These are phyloP conservation scores for Sarocladiaceae sp. DNA, from an alignment of 2,329 filamentous ascomycete genomes.

Conservation along the genomic window DNA sequence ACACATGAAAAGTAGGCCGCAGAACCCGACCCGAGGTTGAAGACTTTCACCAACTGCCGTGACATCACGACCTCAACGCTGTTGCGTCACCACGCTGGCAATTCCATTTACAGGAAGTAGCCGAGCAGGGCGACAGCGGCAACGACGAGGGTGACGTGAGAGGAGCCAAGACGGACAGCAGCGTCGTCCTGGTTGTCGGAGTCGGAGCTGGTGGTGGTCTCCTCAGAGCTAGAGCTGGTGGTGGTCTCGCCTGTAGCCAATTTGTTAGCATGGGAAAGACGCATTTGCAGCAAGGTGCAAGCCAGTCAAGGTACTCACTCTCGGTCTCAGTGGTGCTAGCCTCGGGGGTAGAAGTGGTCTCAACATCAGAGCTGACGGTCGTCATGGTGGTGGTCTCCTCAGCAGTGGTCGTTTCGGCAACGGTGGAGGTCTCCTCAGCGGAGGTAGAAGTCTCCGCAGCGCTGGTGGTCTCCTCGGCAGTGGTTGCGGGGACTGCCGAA, in stretches of 20 bases:
- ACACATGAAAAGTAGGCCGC: conserved; percentile 8
- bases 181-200: conserved; percentile 16
- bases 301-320: neutral
- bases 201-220: neutral
- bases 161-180: conserved; percentile 26
- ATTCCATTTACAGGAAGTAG: conserved; percentile 23
- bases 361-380: conserved; percentile 11
- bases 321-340: conserved; percentile 9
- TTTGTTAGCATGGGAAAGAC: too few species aligned
- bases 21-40: conserved; percentile 3
- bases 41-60: conserved; percentile 1
- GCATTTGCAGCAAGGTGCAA: too few species aligned
- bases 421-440: conserved; percentile 11
- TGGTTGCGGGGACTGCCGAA: conserved; percentile 13
- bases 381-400: conserved; percentile 10
- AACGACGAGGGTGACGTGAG: conserved; percentile 27
- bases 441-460: conserved; percentile 12
- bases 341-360: conserved; percentile 10
- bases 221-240: neutral
- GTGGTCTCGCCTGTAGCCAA: conserved; percentile 9
- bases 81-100: neutral
- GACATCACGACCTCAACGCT: neutral
- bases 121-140: conserved; percentile 27
- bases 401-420: conserved; percentile 9
- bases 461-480: conserved; percentile 11